Evolutionary conservation across 2,329 filamentous ascomycete genomes (phyloP).

Genomic region (Nannizziopsis arthrosporioides): DNA sequence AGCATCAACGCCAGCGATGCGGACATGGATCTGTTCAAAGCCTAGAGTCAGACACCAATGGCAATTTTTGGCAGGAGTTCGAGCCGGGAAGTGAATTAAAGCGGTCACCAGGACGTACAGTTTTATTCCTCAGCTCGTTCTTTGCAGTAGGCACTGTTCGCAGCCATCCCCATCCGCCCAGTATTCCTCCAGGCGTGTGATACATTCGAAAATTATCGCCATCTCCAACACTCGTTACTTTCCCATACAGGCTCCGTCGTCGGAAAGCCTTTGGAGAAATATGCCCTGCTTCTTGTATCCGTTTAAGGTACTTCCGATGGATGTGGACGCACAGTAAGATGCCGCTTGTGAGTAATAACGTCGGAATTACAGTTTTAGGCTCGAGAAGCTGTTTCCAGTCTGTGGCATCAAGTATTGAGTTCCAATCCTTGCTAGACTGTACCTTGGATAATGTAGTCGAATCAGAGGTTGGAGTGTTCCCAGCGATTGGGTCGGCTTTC

Average conservation of each 20-base stretch:
- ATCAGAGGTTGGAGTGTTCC: conserved; percentile 19
- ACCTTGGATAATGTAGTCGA: conserved; percentile 19
- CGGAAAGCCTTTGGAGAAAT: conserved; percentile 67
- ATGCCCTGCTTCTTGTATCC: conserved; percentile 65
- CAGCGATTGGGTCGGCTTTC: conserved; percentile 16
- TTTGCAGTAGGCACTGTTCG: conserved; percentile 59
- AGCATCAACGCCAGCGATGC: conserved; percentile 84
- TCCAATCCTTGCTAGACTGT: conserved; percentile 26
- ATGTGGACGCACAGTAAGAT: conserved; percentile 28
- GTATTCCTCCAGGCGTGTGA: conserved; percentile 81
- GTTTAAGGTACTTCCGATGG: conserved; percentile 54
- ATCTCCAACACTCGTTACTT: conserved; percentile 88
- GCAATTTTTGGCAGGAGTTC: background rate
- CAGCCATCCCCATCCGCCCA: conserved; percentile 87
- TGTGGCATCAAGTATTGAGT: conserved; percentile 33
- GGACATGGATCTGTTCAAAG: conserved; percentile 56
- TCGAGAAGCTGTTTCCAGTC: conserved; percentile 32
- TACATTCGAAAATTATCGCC: conserved; percentile 91
- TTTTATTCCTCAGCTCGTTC: conserved; percentile 61
- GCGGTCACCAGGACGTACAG: conserved; percentile 43
- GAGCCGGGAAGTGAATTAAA: background rate
- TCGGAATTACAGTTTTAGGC: conserved; percentile 27
- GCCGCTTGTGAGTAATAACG: conserved; percentile 28
- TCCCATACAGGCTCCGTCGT: conserved; percentile 64
- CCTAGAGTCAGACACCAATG: background rate